Evolutionary conservation across 495 filamentous ascomycete species (phyloP), one percentile per base, ranked within the genome.

Genomic region (Aspergillus indologenus): DNA sequence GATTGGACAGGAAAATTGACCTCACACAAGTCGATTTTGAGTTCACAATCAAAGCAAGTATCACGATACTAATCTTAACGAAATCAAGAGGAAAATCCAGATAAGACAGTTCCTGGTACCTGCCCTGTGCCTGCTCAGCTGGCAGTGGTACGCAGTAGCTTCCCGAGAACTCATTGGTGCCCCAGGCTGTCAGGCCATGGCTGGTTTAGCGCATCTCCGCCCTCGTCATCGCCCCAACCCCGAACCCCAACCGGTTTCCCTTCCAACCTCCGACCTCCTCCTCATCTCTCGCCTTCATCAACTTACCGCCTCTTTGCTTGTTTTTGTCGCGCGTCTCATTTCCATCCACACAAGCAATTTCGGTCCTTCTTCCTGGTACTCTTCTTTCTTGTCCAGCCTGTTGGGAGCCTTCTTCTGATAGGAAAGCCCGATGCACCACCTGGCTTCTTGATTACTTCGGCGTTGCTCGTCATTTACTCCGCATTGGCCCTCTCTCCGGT

Each of bases 211-310:
- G 52, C 60, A 64, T 68, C 71, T 72, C 71, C 73, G 68, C 69
- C 71, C 73, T 69, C 74, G 74, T 76, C 72, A 75, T 76, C 71
- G 64, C 50, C 53, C 56, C 54, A n/a, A n/a, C n/a, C n/a, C n/a
- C n/a, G 50, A 57, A 53, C 58, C 53, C 48, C 62, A 51, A 59
- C 61, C 50, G 45, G 21, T 51, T 51, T 51, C 48, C 61, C 45
- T 57, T 53, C 42, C 18, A 56, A 56, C 54, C 65, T 65, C 58
- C 57, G 47, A 59, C 61, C n/a, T n/a, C n/a, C 56, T 54, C 64
- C 59, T 34, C 61, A 55, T 60, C 59, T 60, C 58, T 58, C 56
- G 47, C 61, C 60, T 53, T 22, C 59, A 46, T 40, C 45, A 56
- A 59, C 53, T 29, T 44, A 57, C 55, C 54, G 45, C 45, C 42